Percentiles rank a stretch among this genome's conserved stretches.
Evolutionary conservation across 2,329 filamentous ascomycete genomes (phyloP).

Genomic region (Fusarium lyarnte): DNA sequence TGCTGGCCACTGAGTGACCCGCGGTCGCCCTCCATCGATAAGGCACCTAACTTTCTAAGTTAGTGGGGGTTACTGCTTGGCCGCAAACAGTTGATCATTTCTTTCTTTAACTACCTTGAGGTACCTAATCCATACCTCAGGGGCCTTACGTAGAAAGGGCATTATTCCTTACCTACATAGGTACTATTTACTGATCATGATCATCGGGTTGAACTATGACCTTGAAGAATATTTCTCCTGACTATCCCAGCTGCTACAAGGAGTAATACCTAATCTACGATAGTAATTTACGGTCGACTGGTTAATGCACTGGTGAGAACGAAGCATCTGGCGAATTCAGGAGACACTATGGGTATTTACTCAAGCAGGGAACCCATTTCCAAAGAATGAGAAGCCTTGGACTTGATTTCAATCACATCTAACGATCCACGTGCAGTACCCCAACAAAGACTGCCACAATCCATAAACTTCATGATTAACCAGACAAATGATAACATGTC

Average conservation of each 20-base stretch:
- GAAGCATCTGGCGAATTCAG: background rate
- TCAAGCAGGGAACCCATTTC: background rate
- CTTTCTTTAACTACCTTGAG: background rate
- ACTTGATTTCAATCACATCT: background rate
- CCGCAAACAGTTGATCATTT: background rate
- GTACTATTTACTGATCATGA: background rate
- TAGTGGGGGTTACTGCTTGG: constrained; percentile 2
- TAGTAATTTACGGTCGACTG: background rate
- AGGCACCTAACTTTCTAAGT: background rate
- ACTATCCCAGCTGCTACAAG: background rate
- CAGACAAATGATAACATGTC: background rate
- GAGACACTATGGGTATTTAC: background rate
- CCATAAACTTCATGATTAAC: background rate
- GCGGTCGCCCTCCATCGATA: background rate
- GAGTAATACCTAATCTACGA: background rate
- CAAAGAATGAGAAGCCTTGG: background rate
- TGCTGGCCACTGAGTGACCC: constrained; percentile 18
- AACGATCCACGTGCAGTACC: background rate
- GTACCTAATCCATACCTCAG: background rate
- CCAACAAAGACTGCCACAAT: background rate
- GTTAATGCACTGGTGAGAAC: background rate
- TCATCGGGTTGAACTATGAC: background rate
- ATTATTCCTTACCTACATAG: background rate
- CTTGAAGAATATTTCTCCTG: background rate
- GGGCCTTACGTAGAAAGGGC: background rate